Percentiles rank a stretch among this genome's conserved stretches.
These are phyloP conservation scores for Paecilomyces variotii DNA, from an alignment of 2,329 filamentous ascomycete genomes.

Conservation along the genomic window DNA sequence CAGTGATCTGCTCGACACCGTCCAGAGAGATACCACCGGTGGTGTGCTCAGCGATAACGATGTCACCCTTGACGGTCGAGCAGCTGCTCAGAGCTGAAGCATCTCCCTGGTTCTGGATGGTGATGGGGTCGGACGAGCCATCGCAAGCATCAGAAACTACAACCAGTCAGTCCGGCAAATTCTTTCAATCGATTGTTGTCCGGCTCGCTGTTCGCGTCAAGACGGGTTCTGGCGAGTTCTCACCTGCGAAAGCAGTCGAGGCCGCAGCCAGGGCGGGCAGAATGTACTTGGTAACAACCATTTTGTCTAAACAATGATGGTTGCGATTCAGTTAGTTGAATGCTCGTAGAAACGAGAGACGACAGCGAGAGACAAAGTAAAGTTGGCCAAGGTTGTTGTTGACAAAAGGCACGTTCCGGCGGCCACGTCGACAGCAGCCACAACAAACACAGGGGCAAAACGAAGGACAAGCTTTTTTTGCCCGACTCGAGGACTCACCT, in stretches of 20 bases:
- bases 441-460: background rate
- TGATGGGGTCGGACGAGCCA: conserved; percentile 20
- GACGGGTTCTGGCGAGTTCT: conserved; percentile 10
- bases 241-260: conserved; percentile 43
- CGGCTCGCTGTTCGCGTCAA: no score
- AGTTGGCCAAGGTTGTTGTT: background rate
- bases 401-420: background rate
- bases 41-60: conserved; percentile 54
- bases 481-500: background rate
- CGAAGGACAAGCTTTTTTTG: conserved; percentile 5
- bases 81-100: conserved; percentile 60
- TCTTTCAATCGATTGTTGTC: background rate
- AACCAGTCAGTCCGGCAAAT: conserved; percentile 12
- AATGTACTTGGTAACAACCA: conserved; percentile 49
- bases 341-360: background rate
- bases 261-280: conserved; percentile 49
- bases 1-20: conserved; percentile 52
- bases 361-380: background rate
- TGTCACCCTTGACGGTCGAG: conserved; percentile 58
- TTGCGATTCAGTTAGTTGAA: background rate
- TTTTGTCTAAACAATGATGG: conserved; percentile 19
- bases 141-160: conserved; percentile 5
- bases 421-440: background rate
- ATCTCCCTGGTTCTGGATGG: conserved; percentile 52
- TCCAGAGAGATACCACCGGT: conserved; percentile 54